These are phyloP conservation scores for Lentinus tigrinus DNA, from an alignment of 768 basidiomycete genomes.

Conservation along the genomic window DNA sequence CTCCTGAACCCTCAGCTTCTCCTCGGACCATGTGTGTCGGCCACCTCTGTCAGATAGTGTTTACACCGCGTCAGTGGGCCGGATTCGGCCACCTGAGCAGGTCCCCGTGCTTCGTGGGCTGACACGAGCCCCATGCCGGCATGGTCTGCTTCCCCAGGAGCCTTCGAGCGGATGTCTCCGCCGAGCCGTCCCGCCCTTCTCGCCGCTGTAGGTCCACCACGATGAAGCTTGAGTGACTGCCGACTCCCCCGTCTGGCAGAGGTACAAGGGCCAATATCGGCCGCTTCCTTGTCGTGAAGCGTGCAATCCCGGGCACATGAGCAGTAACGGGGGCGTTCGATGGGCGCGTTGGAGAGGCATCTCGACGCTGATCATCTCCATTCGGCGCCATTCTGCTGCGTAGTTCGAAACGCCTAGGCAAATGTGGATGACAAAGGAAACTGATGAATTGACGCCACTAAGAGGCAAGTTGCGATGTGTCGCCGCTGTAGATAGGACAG, in stretches of 20 bases:
- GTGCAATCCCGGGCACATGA: neutral
- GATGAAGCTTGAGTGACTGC: conserved; percentile 4
- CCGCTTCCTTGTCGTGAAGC: neutral
- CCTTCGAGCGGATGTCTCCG: conserved; percentile 7
- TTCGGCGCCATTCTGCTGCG: neutral
- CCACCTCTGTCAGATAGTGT: conserved; percentile 6
- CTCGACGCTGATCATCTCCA: conserved; percentile 11
- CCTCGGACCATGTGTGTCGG: conserved; percentile 10
- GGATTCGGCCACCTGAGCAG: conserved; percentile 11
- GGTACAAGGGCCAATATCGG: neutral
- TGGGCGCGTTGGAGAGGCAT: neutral
- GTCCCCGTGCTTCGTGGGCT: conserved; percentile 15
- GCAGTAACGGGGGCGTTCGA: neutral
- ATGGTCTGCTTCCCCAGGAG: neutral
- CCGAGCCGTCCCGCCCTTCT: conserved; percentile 17
- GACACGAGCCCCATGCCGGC: conserved; percentile 6
- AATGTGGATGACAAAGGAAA: neutral
- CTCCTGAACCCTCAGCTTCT: neutral
- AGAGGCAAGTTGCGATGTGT: neutral
- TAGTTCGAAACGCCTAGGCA: neutral
- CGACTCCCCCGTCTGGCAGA: neutral
- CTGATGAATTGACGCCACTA: neutral
- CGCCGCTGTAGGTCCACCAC: conserved; percentile 18
- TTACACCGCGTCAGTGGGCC: conserved; percentile 10
- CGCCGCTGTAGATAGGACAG: neutral